phyloP scores from a whole-genome alignment of 2,329 filamentous ascomycete genomes.

The Cyphellophora attinorum region DNA sequence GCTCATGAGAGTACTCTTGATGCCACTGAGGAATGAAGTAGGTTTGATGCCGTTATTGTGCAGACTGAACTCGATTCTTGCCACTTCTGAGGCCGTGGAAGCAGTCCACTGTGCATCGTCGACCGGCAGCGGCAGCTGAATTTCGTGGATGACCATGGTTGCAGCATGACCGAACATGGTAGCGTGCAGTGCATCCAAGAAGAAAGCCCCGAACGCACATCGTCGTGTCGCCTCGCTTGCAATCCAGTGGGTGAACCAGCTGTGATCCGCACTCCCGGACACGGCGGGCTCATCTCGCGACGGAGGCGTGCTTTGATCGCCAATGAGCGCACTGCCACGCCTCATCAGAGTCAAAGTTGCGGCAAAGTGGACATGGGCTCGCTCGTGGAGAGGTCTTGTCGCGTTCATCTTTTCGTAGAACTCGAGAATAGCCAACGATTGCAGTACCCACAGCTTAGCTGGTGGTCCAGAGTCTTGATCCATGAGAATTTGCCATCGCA shows the following conservation, averaged over 20 bases:
- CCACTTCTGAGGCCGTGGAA: constrained; percentile 3
- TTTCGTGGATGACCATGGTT: constrained; percentile 6
- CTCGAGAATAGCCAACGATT: constrained; percentile 3
- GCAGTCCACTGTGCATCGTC: constrained; percentile 3
- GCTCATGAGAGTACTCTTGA: constrained; percentile 3
- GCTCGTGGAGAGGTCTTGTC: constrained; percentile 2
- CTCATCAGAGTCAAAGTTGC: constrained; percentile 4
- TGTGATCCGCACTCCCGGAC: constrained; percentile 59
- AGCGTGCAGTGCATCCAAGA: constrained; percentile 3
- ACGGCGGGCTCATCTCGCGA: background rate
- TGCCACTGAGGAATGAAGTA: constrained; percentile 1
- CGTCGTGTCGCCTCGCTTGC: constrained; percentile 3
- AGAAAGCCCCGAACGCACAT: constrained; percentile 2
- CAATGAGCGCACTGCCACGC: constrained; percentile 2
- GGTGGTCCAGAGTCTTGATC: constrained; percentile 3
- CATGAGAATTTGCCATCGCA: constrained; percentile 3
- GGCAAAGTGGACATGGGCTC: constrained; percentile 4
- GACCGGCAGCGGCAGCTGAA: constrained; percentile 3
- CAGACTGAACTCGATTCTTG: constrained; percentile 4
- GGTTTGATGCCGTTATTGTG: constrained; percentile 5
- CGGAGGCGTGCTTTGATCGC: constrained; percentile 5
- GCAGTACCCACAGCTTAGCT: constrained; percentile 4
- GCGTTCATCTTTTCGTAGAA: constrained; percentile 4
- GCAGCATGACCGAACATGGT: constrained; percentile 4
- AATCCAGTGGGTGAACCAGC: constrained; percentile 4